Evolutionary conservation across 331 rosid genomes (phyloP), one percentile per base, ranked within the genome.

Genomic region (Arachis monticola): DNA sequence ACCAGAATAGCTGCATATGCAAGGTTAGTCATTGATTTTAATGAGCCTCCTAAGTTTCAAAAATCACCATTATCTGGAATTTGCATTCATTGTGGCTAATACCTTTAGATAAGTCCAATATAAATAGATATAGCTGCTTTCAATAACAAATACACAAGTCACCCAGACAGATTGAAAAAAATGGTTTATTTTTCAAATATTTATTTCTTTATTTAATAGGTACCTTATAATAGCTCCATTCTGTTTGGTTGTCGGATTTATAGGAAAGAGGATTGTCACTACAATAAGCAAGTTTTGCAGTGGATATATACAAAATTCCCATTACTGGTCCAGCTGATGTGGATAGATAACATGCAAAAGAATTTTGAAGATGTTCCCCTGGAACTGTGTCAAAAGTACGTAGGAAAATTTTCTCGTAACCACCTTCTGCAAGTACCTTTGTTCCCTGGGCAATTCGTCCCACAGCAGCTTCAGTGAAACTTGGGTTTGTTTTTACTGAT

Each of bases 171-270:
- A 65, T n/a, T 3, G 63, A 57, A 5, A 52, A 10, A 47, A 55
- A 67, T 8, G 30, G 22, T 6, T 58, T 8, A 47, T 2, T 10
- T 2, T 61, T 40, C 1, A 7, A 35, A 40, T 38, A 44, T 38
- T 1, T 6, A 62, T 30, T 52, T 22, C 48, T 17, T 67, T 55
- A 60, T n/a, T 51, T 67, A 57, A 74, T 58, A 64, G 71, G 67
- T 77, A 94, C 99, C 97, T 94, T 92, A 60, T 94, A 94, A 92
- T 94, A 90, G 88, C 93, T 94, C 97, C 99, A 95, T 83, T 95
- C 93, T 8, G 86, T 87, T 81, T 67, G 70, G 60, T 73, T 79
- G 10, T 83, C 87, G 42, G 69, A n/a, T 79, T 73, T 83, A 81
- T 88, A 95, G 13, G 99, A 90, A 71, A 95, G 90, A 74, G 97